Base-by-base conservation (phyloP, 2,329 filamentous ascomycete species). In the Calonectria montana region DNA sequence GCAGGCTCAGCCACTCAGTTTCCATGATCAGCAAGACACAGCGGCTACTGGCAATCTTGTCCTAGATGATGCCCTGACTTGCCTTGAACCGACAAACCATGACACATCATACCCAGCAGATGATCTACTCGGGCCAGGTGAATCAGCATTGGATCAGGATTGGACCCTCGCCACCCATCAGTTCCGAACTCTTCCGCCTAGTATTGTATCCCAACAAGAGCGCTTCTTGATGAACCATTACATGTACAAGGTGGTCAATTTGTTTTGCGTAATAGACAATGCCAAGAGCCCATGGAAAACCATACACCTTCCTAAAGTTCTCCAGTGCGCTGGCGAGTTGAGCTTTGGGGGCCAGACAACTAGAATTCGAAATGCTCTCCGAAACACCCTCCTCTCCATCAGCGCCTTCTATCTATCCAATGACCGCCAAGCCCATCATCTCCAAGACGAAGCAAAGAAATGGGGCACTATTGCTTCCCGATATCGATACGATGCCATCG, bases 181-280 rank as follows among this genome's bases (percentile, higher is more conserved):
- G 50, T 67, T 65, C 62, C 71, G 23, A 7, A 45, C 31, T 16
- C 50, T 57, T 39, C 55, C 45, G 25, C 53, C n/a, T 25, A 64
- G 64, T 18, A 9, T 21, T 25, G 61, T 75, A 3, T 55, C 74
- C 4, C 47, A 64, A 1, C 71, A 71, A 29, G 78, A 80, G 4
- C 71, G 73, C 1, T 80, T 77, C 55, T 70, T 80, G 35, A 75
- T 80, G 61, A 57, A 74, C 8, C 75, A 79, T 59, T 80, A 80
- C 31, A 67, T 69, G 13, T 69, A 80, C 9, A 71, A 70, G 23
- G 78, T 76, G 3, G 76, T 80, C 10, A 72, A 78, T n/a, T 53
- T 80, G 6, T 79, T 79, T 16, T 77, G 77, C 21, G 78, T 80
- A n/a, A 75, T 80, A 21, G 78, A 79, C 10, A 78, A 79, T 18